phyloP scores from a whole-genome alignment of 805 yeast species.

The Candida taoyuanica region DNA sequence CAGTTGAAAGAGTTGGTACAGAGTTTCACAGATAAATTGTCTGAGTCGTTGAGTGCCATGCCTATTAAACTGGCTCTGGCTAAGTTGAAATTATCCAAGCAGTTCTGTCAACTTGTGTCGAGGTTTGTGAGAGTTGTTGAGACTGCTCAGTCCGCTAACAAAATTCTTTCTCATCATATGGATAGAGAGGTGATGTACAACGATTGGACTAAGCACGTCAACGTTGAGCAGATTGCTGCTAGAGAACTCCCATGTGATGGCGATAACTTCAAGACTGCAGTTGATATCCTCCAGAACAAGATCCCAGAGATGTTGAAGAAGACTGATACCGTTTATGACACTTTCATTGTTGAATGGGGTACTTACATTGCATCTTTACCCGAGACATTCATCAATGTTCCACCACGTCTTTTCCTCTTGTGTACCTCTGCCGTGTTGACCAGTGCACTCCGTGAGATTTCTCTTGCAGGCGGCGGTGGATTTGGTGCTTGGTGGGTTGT shows the following conservation, averaged over 20 bases:
- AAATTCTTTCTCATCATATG: conserved; percentile 37
- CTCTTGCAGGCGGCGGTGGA: conserved; percentile 51
- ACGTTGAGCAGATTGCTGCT: conserved; percentile 39
- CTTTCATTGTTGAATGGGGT: conserved; percentile 27
- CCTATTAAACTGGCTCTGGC: conserved; percentile 47
- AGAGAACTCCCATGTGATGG: conserved; percentile 49
- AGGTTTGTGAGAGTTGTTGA: conserved; percentile 52
- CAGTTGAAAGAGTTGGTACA: conserved; percentile 52
- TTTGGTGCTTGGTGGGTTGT: conserved; percentile 76
- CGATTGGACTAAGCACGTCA: conserved; percentile 53
- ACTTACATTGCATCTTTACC: conserved; percentile 40
- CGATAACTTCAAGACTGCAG: conserved; percentile 29
- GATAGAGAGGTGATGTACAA: conserved; percentile 48
- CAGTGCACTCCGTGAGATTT: conserved; percentile 56
- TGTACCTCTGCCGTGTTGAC: conserved; percentile 51
- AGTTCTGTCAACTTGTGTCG: conserved; percentile 48
- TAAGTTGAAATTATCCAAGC: conserved; percentile 50
- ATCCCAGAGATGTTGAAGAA: conserved; percentile 30
- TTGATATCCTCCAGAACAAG: conserved; percentile 33
- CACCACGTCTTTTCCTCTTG: conserved; percentile 53
- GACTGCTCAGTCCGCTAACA: conserved; percentile 46
- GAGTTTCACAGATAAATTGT: conserved; percentile 42
- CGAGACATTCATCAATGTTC: conserved; percentile 40
- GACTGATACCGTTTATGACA: conserved; percentile 11
- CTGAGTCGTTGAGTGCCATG: conserved; percentile 37